Conservation (phyloP, 2,329 filamentous ascomycete genomes). For the Venturiaceae sp. region DNA sequence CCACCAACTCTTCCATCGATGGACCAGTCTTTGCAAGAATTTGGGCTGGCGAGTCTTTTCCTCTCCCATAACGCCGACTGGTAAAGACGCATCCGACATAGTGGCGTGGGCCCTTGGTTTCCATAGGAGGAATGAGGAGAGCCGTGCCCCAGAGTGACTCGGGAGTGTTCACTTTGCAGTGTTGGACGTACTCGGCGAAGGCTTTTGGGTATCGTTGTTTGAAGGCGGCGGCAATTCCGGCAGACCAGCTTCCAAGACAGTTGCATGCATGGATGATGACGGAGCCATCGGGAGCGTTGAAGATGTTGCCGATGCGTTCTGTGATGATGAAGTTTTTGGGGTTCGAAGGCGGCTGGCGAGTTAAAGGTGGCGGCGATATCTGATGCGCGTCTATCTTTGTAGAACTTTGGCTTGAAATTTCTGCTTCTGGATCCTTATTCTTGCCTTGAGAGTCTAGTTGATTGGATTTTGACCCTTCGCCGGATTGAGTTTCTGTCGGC, state of each 20-base stretch:
- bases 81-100: constrained; percentile 54
- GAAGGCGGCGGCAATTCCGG: constrained; percentile 47
- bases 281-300: constrained; percentile 38
- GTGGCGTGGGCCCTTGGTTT: constrained; percentile 27
- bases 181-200: constrained; percentile 33
- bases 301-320: constrained; percentile 36
- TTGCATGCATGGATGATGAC: constrained; percentile 53
- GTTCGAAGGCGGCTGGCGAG: not conserved
- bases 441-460: not conserved
- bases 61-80: constrained; percentile 36
- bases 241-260: constrained; percentile 46
- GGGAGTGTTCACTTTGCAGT: constrained; percentile 33
- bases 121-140: constrained; percentile 43
- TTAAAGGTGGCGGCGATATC: not conserved
- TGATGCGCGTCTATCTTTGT: not conserved
- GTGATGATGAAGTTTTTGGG: constrained; percentile 5
- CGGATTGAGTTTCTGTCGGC: not conserved
- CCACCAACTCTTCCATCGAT: constrained; percentile 39
- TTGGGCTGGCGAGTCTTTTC: constrained; percentile 27
- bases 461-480: not conserved
- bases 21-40: constrained; percentile 41
- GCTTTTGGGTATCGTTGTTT: constrained; percentile 40
- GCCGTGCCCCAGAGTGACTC: constrained; percentile 33
- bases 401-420: not conserved
- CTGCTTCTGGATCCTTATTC: not conserved